Percentiles rank a stretch among this genome's conserved stretches.
Conservation (phyloP, 805 yeast species). For the Candida peoriensis region DNA sequence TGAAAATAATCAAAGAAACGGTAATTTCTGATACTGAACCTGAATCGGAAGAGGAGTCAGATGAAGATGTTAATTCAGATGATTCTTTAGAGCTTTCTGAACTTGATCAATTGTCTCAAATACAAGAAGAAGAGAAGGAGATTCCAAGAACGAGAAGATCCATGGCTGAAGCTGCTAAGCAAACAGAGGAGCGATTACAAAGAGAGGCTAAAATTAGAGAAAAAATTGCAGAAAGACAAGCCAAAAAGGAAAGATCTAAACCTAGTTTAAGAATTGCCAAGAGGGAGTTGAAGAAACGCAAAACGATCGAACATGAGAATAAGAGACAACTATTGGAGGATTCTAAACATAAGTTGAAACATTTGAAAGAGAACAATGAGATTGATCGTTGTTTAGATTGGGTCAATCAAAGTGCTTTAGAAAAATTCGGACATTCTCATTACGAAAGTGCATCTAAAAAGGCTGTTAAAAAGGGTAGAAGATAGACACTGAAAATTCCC, state of each 20-base stretch:
- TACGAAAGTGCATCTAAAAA: conserved; percentile 41
- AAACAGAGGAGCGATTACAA: conserved; percentile 15
- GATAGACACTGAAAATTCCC: neutral
- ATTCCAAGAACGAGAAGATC: conserved; percentile 24
- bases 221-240: conserved; percentile 15
- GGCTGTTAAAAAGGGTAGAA: conserved; percentile 4
- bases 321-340: conserved; percentile 23
- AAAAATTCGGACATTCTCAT: conserved; percentile 44
- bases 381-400: conserved; percentile 48
- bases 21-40: conserved; percentile 30
- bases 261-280: conserved; percentile 33
- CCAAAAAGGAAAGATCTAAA: conserved; percentile 22
- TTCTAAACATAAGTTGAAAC: conserved; percentile 26
- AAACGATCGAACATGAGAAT: conserved; percentile 27
- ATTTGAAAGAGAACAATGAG: conserved; percentile 35
- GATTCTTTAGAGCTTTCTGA: conserved; percentile 9
- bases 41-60: conserved; percentile 17
- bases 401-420: conserved; percentile 57
- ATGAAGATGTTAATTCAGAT: conserved; percentile 11
- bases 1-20: conserved; percentile 34
- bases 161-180: conserved; percentile 17
- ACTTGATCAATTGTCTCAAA: conserved; percentile 6
- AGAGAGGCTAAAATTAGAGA: conserved; percentile 11
- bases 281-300: conserved; percentile 30
- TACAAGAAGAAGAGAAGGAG: conserved; percentile 11